Evolutionary conservation across 805 yeast genomes (phyloP).

Genomic region (Candida sphagnicola): DNA sequence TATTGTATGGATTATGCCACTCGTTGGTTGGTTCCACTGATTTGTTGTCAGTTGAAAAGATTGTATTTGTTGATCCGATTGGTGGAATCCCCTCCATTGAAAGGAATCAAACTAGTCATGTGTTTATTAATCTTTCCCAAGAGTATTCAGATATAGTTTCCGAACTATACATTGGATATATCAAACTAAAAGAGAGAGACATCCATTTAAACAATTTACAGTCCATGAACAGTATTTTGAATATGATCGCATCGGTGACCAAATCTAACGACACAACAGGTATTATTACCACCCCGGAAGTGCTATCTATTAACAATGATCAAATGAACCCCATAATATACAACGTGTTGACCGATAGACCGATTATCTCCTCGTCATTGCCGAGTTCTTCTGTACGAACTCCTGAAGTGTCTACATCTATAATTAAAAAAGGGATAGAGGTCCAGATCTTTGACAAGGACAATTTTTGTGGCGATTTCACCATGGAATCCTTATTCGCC

Average conservation of each 20-base stretch:
- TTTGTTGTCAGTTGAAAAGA: conserved; percentile 66
- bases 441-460: conserved; percentile 40
- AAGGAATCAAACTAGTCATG: conserved; percentile 78
- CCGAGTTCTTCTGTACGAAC: conserved; percentile 58
- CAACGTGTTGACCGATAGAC: conserved; percentile 87
- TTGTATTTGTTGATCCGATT: conserved; percentile 69
- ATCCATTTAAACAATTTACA: conserved; percentile 63
- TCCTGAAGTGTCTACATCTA: conserved; percentile 69
- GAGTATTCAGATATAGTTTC: conserved; percentile 65
- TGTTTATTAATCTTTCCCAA: conserved; percentile 78
- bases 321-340: conserved; percentile 82
- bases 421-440: conserved; percentile 71
- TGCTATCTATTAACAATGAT: conserved; percentile 54
- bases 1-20: conserved; percentile 22
- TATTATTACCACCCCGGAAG: conserved; percentile 76
- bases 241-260: conserved; percentile 41
- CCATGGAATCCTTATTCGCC: conserved; percentile 36
- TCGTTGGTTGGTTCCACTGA: conserved; percentile 22
- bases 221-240: conserved; percentile 59
- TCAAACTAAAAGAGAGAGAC: conserved; percentile 41
- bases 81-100: conserved; percentile 94
- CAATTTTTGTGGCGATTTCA: conserved; percentile 20
- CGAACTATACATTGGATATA: conserved; percentile 59
- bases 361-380: conserved; percentile 84
- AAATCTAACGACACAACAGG: conserved; percentile 59